These are phyloP conservation scores for Paecilomyces formosus DNA, from an alignment of 2,329 filamentous ascomycete species.

Conservation along the genomic window DNA sequence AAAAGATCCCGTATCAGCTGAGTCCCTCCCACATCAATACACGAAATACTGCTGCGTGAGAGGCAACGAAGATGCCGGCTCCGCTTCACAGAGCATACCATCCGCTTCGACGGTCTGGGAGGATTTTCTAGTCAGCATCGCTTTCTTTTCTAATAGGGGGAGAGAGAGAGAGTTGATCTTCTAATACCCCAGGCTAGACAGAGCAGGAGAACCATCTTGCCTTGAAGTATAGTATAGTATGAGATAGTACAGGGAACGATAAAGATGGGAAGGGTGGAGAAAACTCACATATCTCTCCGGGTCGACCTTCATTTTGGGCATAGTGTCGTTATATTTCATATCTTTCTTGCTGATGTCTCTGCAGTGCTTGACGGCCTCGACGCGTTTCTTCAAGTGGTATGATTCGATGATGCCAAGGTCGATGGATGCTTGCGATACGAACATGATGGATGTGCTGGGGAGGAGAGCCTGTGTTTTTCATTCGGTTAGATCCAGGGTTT, in stretches of 20 bases:
- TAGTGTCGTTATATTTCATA: constrained; percentile 82
- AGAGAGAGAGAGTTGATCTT: too few species aligned
- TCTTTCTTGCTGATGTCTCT: constrained; percentile 70
- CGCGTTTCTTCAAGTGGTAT: constrained; percentile 70
- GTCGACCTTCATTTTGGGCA: constrained; percentile 85
- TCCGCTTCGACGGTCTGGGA: constrained; percentile 81
- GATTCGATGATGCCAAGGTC: constrained; percentile 57
- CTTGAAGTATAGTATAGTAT: too few species aligned
- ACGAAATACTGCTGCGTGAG: constrained; percentile 72
- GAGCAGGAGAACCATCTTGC: too few species aligned
- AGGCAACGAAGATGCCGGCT: constrained; percentile 63
- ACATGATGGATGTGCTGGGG: constrained; percentile 67
- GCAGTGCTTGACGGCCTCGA: constrained; percentile 73
- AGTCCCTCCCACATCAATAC: constrained; percentile 44
- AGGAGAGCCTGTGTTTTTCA: constrained; percentile 45
- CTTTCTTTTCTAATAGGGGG: too few species aligned
- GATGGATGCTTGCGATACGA: constrained; percentile 70
- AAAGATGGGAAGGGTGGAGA: too few species aligned
- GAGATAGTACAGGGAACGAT: too few species aligned
- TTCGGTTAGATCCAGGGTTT: too few species aligned
- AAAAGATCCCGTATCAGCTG: too few species aligned
- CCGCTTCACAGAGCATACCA: constrained; percentile 64
- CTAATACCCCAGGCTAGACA: too few species aligned
- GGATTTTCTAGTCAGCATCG: too few species aligned
- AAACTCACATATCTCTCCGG: constrained; percentile 69